These are phyloP conservation scores for Pseudonitzschia delicatissima DNA, from an alignment of 108 stramenopile species.

Conservation along the genomic window DNA sequence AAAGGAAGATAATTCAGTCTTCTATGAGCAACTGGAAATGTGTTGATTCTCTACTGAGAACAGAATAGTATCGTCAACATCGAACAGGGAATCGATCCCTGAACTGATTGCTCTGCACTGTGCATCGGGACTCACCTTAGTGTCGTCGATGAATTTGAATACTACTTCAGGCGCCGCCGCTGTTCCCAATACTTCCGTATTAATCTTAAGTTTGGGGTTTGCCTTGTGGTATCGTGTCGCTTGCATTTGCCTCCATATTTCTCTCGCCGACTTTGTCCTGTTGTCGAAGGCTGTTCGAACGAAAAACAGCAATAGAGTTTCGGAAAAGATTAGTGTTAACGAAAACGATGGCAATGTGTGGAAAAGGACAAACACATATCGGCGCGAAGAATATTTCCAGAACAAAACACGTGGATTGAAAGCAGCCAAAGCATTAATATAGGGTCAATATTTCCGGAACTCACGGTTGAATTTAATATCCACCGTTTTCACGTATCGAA, in stretches of 20 bases:
- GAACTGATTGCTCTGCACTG: too few species aligned
- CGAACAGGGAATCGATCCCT: too few species aligned
- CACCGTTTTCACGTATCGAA: slow-evolving; percentile 65
- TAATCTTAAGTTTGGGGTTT: slow-evolving; percentile 70
- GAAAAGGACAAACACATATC: background rate
- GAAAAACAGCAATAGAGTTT: background rate
- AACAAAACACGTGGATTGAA: background rate
- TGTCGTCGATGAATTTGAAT: slow-evolving; percentile 66
- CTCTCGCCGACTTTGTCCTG: slow-evolving; percentile 67
- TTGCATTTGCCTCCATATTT: slow-evolving; percentile 70
- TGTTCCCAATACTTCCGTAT: slow-evolving; percentile 41
- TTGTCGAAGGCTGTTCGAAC: slow-evolving; percentile 56
- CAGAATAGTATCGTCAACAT: too few species aligned
- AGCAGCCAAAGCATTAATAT: background rate
- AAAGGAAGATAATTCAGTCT: too few species aligned
- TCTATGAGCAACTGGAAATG: too few species aligned
- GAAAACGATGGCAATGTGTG: background rate
- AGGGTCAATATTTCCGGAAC: slow-evolving; percentile 1
- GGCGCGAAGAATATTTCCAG: background rate
- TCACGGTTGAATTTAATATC: slow-evolving; percentile 77
- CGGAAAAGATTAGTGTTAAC: background rate
- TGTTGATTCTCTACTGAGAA: too few species aligned
- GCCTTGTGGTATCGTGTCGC: slow-evolving; percentile 43
- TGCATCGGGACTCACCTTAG: slow-evolving; percentile 34
- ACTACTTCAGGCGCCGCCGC: slow-evolving; percentile 57